Evolutionary conservation across 164 flowering plant species (phyloP), one percentile per base, ranked within the genome.

Genomic region (Nymphaea thermarum): DNA sequence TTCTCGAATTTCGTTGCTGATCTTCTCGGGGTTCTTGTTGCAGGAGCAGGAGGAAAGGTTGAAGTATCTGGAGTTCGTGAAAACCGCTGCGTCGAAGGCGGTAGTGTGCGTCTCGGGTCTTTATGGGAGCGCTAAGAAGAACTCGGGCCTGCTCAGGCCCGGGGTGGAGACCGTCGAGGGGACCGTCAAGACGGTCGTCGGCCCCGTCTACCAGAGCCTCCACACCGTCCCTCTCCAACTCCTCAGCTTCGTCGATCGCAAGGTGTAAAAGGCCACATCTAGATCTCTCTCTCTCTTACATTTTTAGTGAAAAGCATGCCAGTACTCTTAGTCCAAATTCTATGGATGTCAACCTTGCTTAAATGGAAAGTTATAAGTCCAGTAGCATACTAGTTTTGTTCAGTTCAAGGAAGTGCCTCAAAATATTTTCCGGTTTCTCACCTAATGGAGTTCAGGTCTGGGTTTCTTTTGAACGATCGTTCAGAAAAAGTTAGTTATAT

Each of bases 11-110:
- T 4, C 55, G 5, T 47, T 47, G 55, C 4, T 47, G 7, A 47
- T 47, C 12, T 7, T 6, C 12, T 47, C 11, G 43, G 14, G 6
- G 43, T 41, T 60, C 43, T 17, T 66, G 65, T 68, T 69, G 43
- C 68, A 74, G 79, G 18, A 68, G n/a, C 69, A 71, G 44, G 84
- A 74, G 68, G 71, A 76, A 74, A 76, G 68, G 42, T 77, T 88
- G 42, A 90, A 88, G 73, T 84, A 87, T 64, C 71, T 92, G n/a
- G 90, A 82, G 10, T 90, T 90, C 67, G 90, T 90, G 2, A 82
- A 84, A 73, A 68, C 70, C 12, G 83, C 92, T 4, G 80, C 77
- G 18, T 70, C 85, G 17, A 81, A 85, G 66, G 73, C 76, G 36
- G 62, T 79, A 5, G 76, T 82, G 7, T 76, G 77, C 66, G 70